Base-by-base conservation (phyloP, 169 alveolate species). In the Neospora caninum region DNA sequence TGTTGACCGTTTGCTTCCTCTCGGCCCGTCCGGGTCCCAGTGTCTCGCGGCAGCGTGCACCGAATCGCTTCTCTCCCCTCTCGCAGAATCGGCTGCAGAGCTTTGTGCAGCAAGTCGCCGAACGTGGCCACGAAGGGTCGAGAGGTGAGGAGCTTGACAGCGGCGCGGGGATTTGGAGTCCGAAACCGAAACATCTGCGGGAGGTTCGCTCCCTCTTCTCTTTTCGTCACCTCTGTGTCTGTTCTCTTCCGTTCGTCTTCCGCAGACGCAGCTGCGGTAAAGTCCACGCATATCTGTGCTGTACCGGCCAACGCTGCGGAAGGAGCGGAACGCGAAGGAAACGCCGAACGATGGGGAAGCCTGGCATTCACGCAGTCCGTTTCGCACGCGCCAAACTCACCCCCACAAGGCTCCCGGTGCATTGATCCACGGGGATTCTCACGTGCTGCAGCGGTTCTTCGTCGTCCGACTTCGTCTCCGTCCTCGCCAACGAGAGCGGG, bases 121-220 rank as follows among this genome's bases (percentile, higher is more conserved):
- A 82, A 82, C 38, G 89, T 42, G 13, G 69, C 67, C 4, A 42
- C 64, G 67, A 82, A 82, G 22, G 89, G 43, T 41, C 89, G 54
- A 20, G 69, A 42, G 29, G 89, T 82, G 38, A 82, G 38, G 29
- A 82, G 89, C n/a, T 42, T 22, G 25, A 78, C 29, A 16, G 27
- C 86, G 18, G n/a, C 49, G 29, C 29, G 45, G 1, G 86, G 39
- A 22, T 38, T 22, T n/a, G 39, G 49, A n/a, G 22, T 25, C 45
- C 29, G 27, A n/a, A 38, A n/a, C 1, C n/a, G 7, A 29, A 29
- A 36, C 39, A 4, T 78, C 45, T 31, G 18, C 73, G 82, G 34
- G 42, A 2, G 18, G 4, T 2, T 18, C 7, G 7, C 39, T 6
- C 39, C 7, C 18, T 69, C 82, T 20, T 69, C 34, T 6, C 4